Evolutionary conservation across 129 eudicot genomes (phyloP).

Genomic region (Helianthus tuberosus): DNA sequence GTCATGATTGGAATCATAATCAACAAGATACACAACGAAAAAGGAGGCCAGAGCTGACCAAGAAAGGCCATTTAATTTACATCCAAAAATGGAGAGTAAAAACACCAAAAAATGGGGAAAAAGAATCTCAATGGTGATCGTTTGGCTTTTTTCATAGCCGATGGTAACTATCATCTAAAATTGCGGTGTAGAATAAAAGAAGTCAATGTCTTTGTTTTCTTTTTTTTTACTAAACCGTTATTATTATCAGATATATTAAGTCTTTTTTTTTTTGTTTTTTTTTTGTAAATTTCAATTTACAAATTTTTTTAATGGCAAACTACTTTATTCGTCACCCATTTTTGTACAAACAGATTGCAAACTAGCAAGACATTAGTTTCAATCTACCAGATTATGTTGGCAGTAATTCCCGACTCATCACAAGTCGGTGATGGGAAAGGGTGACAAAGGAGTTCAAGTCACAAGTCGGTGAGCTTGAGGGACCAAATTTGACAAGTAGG

Average conservation of each 20-base stretch:
- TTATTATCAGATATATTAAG: background rate
- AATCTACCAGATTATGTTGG: too few relatives aligned
- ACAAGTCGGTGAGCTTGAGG: too few relatives aligned
- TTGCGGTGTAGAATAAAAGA: conserved; percentile 14
- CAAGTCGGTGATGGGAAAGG: too few relatives aligned
- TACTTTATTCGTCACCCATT: too few relatives aligned
- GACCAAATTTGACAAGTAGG: too few relatives aligned
- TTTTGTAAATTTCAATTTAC: too few relatives aligned
- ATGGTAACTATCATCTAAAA: background rate
- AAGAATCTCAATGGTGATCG: conserved; percentile 17
- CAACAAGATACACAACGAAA: conserved; percentile 1
- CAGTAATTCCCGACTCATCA: too few relatives aligned
- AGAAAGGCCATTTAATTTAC: conserved; percentile 27
- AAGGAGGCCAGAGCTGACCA: conserved; percentile 16
- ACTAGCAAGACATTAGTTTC: too few relatives aligned
- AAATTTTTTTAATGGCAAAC: too few relatives aligned
- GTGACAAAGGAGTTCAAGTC: too few relatives aligned
- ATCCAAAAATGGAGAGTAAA: conserved; percentile 7
- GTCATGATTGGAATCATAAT: conserved; percentile 17
- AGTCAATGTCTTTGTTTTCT: background rate
- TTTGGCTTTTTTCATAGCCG: background rate
- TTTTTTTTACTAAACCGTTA: background rate
- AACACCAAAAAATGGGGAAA: conserved; percentile 13
- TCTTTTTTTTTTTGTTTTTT: too few relatives aligned
- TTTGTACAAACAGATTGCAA: too few relatives aligned